Base-by-base conservation (phyloP, 192 early-diverging fungal genomes). In the Jimgerdemannia flammicorona region DNA sequence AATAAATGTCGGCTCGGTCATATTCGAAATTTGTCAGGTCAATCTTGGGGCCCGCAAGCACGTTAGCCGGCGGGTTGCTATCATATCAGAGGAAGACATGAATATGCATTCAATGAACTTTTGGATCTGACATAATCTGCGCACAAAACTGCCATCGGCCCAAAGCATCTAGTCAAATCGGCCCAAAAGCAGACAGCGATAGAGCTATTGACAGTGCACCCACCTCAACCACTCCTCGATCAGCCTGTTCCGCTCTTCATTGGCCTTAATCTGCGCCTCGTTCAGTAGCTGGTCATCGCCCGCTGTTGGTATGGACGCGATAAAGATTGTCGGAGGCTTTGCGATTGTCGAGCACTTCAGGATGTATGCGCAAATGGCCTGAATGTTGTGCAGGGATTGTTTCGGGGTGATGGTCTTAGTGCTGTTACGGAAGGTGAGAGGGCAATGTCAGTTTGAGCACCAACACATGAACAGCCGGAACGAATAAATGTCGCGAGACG, bases 21-120 rank as follows among this genome's bases (percentile, higher is more conserved):
- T 77, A 77, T 43, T 82, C 81, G 54, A 79, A 82, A 68, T 82
- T 82, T 0, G 72, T 72, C 29, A 79, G 65, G 49, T 82, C 81
- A 3, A 82, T 71, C 14, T 74, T 65, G 19, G 79, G 75, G 42
- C 81, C 81, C 39, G 72, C 74, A 4, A 67, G 59, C 1, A 82
- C 77, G 40, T 17, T 0, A 73, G 19, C 9, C 66, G 43, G 69
- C 3, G 17, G 64, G 29, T 39, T 18, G 2, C 9, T 9, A 4
- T 9, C 3, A 18, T 64, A 10, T 3, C 29, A 3, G 42, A 29
- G 14, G 66, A 49, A 73, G 2, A 10, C 29, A 29, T 29, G 44
- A 4, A 43, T 44, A 44, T 9, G 8, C 73, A 70, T 75, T 78
- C 76, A 73, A 65, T 6, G 6, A 59, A 59, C 0, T 59, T 59